Evolutionary conservation across 805 yeast species (phyloP), one percentile per base, ranked within the genome.

Genomic region (Hanseniaspora lachancei): DNA sequence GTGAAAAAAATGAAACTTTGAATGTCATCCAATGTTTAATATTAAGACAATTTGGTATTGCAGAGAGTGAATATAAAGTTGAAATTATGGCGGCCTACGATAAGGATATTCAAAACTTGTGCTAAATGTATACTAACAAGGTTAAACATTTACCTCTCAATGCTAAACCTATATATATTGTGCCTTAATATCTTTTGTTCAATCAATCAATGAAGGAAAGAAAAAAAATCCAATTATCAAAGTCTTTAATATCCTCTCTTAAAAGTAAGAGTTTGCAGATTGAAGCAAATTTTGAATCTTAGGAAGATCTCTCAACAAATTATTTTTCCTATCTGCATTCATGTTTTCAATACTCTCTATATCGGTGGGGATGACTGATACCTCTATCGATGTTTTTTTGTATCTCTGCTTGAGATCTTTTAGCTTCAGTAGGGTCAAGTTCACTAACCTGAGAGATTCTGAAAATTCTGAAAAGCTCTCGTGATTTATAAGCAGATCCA

Each of bases 31-130:
- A 93, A 72, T 95, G 97, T 24, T 77, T 93, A 62, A 80, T 93
- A 56, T 76, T 93, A 69, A 93, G 93, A 72, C 93, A 87, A 62
- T 95, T 93, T 69, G 99, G 99, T 65, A 80, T 95, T 57, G 97
- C 97, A 13, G 88, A 89, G 56, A 78, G 96, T 47, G 89, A 86
- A 66, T 93, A 91, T 72, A 87, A 82, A 70, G 95, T 93, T 53
- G 77, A 80, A 63, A 72, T 85, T 60, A 71, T 81, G 62, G 96
- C 93, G 20, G 86, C 77, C 69, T 91, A 85, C 67, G 82, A 84
- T 67, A 81, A 77, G 57, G 88, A 86, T 60, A 55, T 68, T 18
- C 60, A 70, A 38, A 60, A 64, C 43, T 63, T 71, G 54, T 46
- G 49, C 18, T 46, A 34, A 46, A 23, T 15, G 32, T 27, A 12